Evolutionary conservation across 2,329 filamentous ascomycete genomes (phyloP).

Genomic region (Leptosphaerulina australis): DNA sequence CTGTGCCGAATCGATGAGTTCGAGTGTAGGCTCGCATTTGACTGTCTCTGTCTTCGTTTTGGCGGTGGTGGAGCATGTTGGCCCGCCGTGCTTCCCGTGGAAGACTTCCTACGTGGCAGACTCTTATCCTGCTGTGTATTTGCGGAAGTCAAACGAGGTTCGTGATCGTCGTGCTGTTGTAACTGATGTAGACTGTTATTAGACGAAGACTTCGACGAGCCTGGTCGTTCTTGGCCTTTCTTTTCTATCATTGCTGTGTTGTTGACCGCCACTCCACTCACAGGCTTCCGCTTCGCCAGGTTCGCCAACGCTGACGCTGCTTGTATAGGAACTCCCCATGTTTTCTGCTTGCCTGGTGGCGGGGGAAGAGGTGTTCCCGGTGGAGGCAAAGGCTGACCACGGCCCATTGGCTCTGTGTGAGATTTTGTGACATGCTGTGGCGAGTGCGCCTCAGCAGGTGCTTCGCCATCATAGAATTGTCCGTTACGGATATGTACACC

Average conservation of each 20-base stretch:
- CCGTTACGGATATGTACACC: constrained; percentile 18
- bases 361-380: constrained; percentile 78
- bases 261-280: constrained; percentile 45
- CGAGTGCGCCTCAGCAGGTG: constrained; percentile 6
- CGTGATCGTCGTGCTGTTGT: constrained; percentile 13
- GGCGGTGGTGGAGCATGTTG: constrained; percentile 55
- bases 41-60: constrained; percentile 50
- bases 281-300: constrained; percentile 68
- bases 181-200: constrained; percentile 7
- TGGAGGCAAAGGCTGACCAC: constrained; percentile 80
- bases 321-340: constrained; percentile 59
- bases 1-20: constrained; percentile 10
- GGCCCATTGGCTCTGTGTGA: constrained; percentile 74
- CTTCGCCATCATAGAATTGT: constrained; percentile 14
- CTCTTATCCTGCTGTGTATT: constrained; percentile 1
- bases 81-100: constrained; percentile 19
- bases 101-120: constrained; percentile 18
- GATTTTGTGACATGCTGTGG: constrained; percentile 28
- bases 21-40: constrained; percentile 23
- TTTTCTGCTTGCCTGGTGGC: constrained; percentile 61
- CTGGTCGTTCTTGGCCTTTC: constrained; percentile 11
- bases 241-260: constrained; percentile 1
- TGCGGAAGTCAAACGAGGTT: constrained; percentile 2
- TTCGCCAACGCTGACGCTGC: constrained; percentile 43
- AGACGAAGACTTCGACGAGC: constrained; percentile 15